Evolutionary conservation across 768 basidiomycete genomes (phyloP).

Genomic region (Suillus decipiens): DNA sequence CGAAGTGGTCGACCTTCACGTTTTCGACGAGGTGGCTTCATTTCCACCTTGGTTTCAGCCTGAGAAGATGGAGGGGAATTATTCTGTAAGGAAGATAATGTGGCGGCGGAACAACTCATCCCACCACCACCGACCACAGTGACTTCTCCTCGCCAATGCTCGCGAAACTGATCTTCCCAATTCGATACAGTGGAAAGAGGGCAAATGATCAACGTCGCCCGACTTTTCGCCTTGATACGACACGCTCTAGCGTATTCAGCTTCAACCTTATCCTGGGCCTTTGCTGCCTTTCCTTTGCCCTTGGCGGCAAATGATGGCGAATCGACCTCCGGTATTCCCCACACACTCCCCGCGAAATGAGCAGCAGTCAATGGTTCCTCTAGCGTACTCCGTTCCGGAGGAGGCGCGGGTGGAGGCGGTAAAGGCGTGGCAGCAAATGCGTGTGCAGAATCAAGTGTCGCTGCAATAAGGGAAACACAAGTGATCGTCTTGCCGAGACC

Average conservation of each 20-base stretch:
- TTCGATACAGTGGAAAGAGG: constrained; percentile 96
- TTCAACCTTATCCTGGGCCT: constrained; percentile 69
- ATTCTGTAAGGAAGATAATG: constrained; percentile 36
- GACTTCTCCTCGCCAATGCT: constrained; percentile 94
- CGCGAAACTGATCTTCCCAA: constrained; percentile 98
- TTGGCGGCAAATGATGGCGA: constrained; percentile 42
- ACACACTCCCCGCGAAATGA: constrained; percentile 79
- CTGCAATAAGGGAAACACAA: constrained; percentile 89
- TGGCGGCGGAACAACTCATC: constrained; percentile 31
- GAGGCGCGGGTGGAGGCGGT: constrained; percentile 42
- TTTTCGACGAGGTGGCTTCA: constrained; percentile 35
- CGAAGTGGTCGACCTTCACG: constrained; percentile 59
- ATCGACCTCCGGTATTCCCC: constrained; percentile 73
- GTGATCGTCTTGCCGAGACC: constrained; percentile 97
- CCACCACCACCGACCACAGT: constrained; percentile 78
- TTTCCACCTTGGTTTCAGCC: constrained; percentile 26
- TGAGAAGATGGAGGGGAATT: constrained; percentile 35
- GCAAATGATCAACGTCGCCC: constrained; percentile 95
- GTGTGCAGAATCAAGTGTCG: constrained; percentile 72
- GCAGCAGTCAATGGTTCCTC: constrained; percentile 41
- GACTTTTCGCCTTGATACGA: constrained; percentile 79
- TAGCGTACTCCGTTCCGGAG: constrained; percentile 35
- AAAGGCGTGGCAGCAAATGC: constrained; percentile 63
- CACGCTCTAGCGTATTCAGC: constrained; percentile 68
- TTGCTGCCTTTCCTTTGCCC: constrained; percentile 66